Conservation (phyloP, 352 stramenopile genomes). For the Phytophthora pinifolia region DNA sequence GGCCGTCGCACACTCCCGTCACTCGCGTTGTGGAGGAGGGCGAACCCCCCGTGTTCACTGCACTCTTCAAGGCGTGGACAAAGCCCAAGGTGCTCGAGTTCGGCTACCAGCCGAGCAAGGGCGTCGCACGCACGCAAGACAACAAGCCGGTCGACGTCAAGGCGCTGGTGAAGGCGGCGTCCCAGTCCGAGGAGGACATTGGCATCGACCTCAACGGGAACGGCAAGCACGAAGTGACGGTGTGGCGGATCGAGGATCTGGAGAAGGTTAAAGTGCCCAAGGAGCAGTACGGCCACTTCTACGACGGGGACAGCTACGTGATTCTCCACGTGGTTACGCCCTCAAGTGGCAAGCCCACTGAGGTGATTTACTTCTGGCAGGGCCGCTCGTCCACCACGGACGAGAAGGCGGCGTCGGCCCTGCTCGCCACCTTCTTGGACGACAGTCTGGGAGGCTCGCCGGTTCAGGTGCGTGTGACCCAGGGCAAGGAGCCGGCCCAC, state of each 20-base stretch:
- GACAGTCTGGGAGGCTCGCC: constrained; percentile 82
- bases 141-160: constrained; percentile 64
- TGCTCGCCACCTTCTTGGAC: constrained; percentile 75
- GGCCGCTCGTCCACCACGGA: constrained; percentile 85
- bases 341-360: constrained; percentile 58
- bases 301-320: constrained; percentile 96
- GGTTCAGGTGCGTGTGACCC: constrained; percentile 84
- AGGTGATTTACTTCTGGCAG: constrained; percentile 94
- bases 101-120: constrained; percentile 46
- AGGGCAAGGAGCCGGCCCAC: constrained; percentile 88
- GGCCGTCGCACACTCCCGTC: constrained; percentile 67
- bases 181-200: constrained; percentile 67
- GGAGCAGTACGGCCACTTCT: constrained; percentile 91
- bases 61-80: constrained; percentile 81
- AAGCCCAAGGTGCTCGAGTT: constrained; percentile 73
- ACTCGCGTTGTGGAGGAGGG: constrained; percentile 84
- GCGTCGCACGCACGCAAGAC: constrained; percentile 41
- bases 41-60: constrained; percentile 85
- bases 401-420: constrained; percentile 79
- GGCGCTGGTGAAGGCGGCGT: constrained; percentile 43
- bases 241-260: constrained; percentile 93
- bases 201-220: constrained; percentile 65
- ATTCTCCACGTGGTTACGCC: constrained; percentile 83
- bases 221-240: constrained; percentile 74
- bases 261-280: constrained; percentile 84